Evolutionary conservation across 2,329 filamentous ascomycete genomes (phyloP).

Genomic region (Fusarium falciforme): DNA sequence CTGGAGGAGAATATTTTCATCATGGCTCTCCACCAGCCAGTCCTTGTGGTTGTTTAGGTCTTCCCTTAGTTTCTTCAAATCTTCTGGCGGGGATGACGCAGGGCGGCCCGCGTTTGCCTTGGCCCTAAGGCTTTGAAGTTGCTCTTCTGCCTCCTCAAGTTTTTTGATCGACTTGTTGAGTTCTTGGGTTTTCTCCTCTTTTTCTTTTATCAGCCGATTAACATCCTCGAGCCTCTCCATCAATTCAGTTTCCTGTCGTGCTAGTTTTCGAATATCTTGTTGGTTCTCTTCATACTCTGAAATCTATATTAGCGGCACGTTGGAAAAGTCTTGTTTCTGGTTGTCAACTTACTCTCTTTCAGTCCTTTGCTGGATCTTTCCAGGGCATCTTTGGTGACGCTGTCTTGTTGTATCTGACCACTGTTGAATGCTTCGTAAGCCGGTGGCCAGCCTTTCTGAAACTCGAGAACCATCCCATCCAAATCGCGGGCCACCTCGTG

Average conservation of each 20-base stretch:
- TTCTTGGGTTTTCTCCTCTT: background rate
- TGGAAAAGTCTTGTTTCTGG: background rate
- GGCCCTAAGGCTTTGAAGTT: too few relatives aligned
- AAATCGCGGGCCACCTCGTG: background rate
- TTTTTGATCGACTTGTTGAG: too few relatives aligned
- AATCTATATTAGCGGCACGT: background rate
- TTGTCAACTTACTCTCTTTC: conserved; percentile 1
- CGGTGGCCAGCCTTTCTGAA: conserved; percentile 6
- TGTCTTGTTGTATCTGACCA: background rate
- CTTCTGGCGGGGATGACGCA: background rate
- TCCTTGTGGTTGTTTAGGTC: background rate
- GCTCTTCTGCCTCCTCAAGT: too few relatives aligned
- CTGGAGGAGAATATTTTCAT: background rate
- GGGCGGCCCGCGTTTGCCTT: too few relatives aligned
- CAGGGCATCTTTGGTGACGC: background rate
- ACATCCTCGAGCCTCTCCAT: background rate
- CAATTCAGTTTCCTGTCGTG: background rate
- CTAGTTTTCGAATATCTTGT: background rate
- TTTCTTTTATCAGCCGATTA: background rate
- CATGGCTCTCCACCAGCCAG: background rate
- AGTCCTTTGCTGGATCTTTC: background rate
- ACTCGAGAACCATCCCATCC: background rate
- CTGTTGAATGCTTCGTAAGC: background rate
- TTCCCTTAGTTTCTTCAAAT: background rate
- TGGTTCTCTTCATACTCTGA: background rate